A percentile compares a stretch with the other conserved stretches of the same genome.
Evolutionary conservation across 1,284 basidiomycete species (phyloP).

Genomic region (Singerocomus inundabilis): DNA sequence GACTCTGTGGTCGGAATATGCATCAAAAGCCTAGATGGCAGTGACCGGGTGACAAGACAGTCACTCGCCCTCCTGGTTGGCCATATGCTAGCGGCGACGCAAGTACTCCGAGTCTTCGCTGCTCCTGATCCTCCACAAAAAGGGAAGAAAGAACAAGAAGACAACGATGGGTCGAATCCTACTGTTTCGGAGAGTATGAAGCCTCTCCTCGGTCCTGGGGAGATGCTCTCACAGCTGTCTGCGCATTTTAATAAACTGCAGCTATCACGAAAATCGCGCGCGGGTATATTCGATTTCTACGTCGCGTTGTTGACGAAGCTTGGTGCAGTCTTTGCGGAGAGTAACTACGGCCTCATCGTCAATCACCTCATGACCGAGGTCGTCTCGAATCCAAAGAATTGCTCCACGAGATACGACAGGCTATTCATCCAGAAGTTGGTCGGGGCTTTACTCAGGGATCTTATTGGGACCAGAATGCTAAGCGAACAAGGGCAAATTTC

Average conservation of each 20-base stretch:
- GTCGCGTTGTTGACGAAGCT: conserved; percentile 74
- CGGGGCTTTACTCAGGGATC: conserved; percentile 76
- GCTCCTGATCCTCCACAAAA: conserved; percentile 56
- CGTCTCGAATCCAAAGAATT: conserved; percentile 55
- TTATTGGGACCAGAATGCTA: conserved; percentile 86
- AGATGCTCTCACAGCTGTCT: conserved; percentile 84
- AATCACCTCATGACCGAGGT: conserved; percentile 81
- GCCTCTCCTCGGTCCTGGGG: conserved; percentile 70
- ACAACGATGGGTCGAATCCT: conserved; percentile 46
- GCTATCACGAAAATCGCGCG: conserved; percentile 66
- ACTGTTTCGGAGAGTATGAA: conserved; percentile 61
- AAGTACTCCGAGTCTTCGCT: conserved; percentile 62
- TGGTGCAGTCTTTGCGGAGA: conserved; percentile 78
- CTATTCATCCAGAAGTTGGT: conserved; percentile 75
- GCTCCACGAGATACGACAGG: conserved; percentile 67
- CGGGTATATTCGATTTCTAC: conserved; percentile 91
- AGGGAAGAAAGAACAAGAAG: conserved; percentile 64
- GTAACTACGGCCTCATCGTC: conserved; percentile 79
- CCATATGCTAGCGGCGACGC: conserved; percentile 82
- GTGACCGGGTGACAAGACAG: conserved; percentile 84
- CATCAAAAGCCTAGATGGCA: conserved; percentile 74
- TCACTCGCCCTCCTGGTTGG: conserved; percentile 80
- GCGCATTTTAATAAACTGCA: conserved; percentile 76
- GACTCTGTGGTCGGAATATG: conserved; percentile 72
- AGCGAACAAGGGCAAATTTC: conserved; percentile 91